These are phyloP conservation scores for Tulasnella sp. DNA, from an alignment of 768 basidiomycete species.

Conservation along the genomic window DNA sequence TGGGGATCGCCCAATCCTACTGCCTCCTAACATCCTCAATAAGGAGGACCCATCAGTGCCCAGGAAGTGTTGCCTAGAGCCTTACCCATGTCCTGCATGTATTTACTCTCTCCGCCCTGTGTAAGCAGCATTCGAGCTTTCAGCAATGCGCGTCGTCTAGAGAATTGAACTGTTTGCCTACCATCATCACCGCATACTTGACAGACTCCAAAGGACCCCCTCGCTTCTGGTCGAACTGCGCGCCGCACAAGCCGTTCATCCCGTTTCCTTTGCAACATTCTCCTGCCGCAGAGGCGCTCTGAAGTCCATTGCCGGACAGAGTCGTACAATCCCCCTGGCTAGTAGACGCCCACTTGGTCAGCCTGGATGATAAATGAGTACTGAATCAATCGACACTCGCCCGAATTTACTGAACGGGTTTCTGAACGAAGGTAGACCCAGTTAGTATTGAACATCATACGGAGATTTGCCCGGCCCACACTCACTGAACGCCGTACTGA, in stretches of 20 bases:
- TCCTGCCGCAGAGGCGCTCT: slow-evolving; percentile 13
- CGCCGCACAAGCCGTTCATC: background rate
- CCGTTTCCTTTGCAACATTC: slow-evolving; percentile 10
- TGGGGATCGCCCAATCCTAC: no score
- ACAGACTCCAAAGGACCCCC: background rate
- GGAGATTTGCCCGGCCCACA: background rate
- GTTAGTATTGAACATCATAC: background rate
- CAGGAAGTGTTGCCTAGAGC: no score
- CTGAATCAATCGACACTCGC: background rate
- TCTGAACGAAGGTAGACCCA: background rate
- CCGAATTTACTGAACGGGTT: slow-evolving; percentile 15
- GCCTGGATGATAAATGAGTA: background rate
- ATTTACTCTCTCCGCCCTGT: no score
- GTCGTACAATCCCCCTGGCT: slow-evolving; percentile 20
- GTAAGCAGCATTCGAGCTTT: no score
- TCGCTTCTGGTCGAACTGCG: background rate
- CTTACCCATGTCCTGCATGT: no score
- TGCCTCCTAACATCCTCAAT: no score
- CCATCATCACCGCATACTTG: background rate
- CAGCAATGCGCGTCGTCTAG: no score
- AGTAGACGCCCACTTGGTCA: no score
- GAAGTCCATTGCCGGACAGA: background rate
- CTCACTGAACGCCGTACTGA: slow-evolving; percentile 9
- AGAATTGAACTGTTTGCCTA: no score
- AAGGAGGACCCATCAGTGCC: no score